These are phyloP conservation scores for Mitragyna speciosa DNA, from an alignment of 257 asterid genomes.

Conservation along the genomic window DNA sequence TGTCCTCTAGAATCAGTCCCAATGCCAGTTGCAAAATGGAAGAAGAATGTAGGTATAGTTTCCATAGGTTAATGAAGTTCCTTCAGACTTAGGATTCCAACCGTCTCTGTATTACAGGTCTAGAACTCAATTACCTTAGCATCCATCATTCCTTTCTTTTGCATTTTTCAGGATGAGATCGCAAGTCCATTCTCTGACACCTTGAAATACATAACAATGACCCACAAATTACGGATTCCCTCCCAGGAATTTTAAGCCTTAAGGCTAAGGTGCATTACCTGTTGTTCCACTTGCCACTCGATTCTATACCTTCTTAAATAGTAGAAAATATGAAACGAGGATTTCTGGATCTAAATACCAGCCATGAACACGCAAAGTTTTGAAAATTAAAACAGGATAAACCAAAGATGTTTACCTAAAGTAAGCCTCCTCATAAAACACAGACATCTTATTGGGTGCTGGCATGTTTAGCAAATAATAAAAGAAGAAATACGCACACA, in stretches of 20 bases:
- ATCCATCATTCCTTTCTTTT: neutral
- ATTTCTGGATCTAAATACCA: neutral
- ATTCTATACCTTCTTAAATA: neutral
- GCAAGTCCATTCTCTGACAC: neutral
- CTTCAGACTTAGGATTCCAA: neutral
- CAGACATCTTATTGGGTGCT: no score
- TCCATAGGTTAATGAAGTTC: neutral
- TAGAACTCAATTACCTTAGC: neutral
- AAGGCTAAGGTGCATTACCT: neutral
- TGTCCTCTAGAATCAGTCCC: neutral
- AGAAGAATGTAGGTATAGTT: neutral
- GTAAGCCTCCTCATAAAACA: neutral
- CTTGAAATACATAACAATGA: neutral
- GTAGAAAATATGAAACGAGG: no score
- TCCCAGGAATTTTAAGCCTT: neutral
- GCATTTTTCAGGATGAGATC: neutral
- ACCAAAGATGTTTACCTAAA: neutral
- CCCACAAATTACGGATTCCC: neutral
- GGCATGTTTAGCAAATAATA: neutral
- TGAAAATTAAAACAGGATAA: neutral
- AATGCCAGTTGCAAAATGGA: neutral
- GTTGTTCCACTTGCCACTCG: neutral
- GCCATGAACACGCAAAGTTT: neutral
- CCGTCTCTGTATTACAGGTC: neutral
- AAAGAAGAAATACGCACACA: neutral